Evolutionary conservation across 192 early-diverging fungal genomes (phyloP), one percentile per base, ranked within the genome.

Genomic region (Chytriomyces hyalinus): DNA sequence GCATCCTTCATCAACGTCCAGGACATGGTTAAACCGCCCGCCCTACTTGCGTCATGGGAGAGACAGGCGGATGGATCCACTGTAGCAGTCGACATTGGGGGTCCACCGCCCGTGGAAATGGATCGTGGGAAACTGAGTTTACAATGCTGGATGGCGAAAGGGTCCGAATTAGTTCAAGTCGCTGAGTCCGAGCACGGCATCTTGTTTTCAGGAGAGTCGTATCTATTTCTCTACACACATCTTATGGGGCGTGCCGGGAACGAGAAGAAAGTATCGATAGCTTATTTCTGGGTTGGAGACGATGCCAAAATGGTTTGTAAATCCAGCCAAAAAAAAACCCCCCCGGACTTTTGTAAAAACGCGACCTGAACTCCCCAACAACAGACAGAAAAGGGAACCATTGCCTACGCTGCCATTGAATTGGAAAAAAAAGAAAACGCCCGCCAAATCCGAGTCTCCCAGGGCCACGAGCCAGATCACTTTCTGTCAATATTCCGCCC

Each of bases 201-300:
- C 9, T 73, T 84, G 17, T 84, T 61, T 47, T 79, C 83, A 8
- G 62, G 75, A 7, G 83, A 81, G 11, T 62, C 59, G 43, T 84
- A 84, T 76, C 63, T 84, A 6, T 44, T 84, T 28, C 71, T 79
- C 24, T 81, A 79, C 53, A 61, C 67, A 26, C 75, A 78, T 62
- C 44, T 66, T 24, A 79, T 70, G 43, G 80, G 80, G n/a, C 70
- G 77, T 8, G 76, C 66, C 26, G 82, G 82, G 24, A 78, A 78
- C 49, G 82, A 81, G 44, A 78, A 77, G 51, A 80, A 81, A 28
- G 73, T 67, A 8, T 53, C 67, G 45, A 67, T 77, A 17, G 80
- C 53, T 15, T 84, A 81, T 74, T 79, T 76, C 49, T 84, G 83
- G 83, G 65, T 84, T 46, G 83, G 83, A n/a, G 50, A 65, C 47